These are phyloP conservation scores for Pouteria campechiana DNA, from an alignment of 179 eudicot genomes.

Conservation along the genomic window DNA sequence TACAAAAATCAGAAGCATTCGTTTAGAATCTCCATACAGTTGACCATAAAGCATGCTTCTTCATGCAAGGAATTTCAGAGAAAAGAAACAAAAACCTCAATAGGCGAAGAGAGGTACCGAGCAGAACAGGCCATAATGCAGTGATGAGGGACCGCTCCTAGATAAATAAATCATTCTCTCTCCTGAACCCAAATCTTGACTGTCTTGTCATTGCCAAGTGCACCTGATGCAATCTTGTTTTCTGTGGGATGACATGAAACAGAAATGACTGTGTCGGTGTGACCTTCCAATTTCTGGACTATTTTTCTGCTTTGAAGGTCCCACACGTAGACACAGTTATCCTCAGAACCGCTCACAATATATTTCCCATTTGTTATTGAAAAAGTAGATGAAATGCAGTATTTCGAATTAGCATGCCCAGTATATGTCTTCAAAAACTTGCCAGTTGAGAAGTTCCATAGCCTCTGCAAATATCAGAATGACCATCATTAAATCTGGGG, in stretches of 20 bases:
- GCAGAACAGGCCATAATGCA: no score
- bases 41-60: no score
- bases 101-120: no score
- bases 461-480: slow-evolving; percentile 42
- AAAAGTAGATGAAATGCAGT: slow-evolving; percentile 75
- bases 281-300: slow-evolving; percentile 90
- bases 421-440: slow-evolving; percentile 87
- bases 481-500: not conserved
- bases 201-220: slow-evolving; percentile 71
- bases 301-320: slow-evolving; percentile 82
- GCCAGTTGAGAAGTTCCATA: slow-evolving; percentile 85
- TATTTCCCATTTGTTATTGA: slow-evolving; percentile 84
- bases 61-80: no score
- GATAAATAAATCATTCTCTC: slow-evolving; percentile 22
- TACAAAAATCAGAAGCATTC: no score
- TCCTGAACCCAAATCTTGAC: slow-evolving; percentile 80
- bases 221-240: slow-evolving; percentile 87
- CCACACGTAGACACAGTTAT: slow-evolving; percentile 78
- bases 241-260: slow-evolving; percentile 81
- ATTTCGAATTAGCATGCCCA: slow-evolving; percentile 74
- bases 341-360: slow-evolving; percentile 92
- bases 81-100: no score
- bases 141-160: no score
- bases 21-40: no score
- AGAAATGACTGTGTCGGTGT: slow-evolving; percentile 71